Evolutionary conservation across 257 asterid species (phyloP), one percentile per base, ranked within the genome.

Genomic region (Capsicum pubescens): DNA sequence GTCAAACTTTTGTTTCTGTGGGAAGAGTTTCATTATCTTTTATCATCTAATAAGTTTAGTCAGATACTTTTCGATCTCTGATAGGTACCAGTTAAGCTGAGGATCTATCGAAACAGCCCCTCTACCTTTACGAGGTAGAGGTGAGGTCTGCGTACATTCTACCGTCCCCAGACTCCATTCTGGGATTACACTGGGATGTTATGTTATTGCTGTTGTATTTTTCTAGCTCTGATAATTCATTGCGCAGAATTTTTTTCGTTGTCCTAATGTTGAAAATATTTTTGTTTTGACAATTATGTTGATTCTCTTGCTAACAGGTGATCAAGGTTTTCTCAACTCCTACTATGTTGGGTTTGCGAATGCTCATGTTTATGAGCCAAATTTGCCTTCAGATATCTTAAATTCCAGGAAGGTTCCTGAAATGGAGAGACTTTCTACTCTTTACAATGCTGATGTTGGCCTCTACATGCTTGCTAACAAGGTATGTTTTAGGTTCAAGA

Each of bases 391-490:
- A 13, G 97, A 93, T 79, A 93, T 90, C 78, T 89, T 96, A 86
- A 92, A 91, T 63, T 90, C 99, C 84, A 93, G 98, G 87, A 92
- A 97, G 54, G 84, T 63, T 84, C 97, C 98, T 50, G 86, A 91
- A 91, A 97, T 97, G 99, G 99, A 95, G 94, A 92, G 99, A 85
- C 98, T 97, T 88, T 97, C 98, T 60, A 97, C 99, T 70, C 60
- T 97, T 78, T 97, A 93, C 70, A 97, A 97, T 95, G 98, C 99
- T 69, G 99, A 97, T 93, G 98, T 97, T 90, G 99, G 99, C 81
- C 99, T 97, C 86, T 97, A 97, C 93, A 97, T 97, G 98, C 99
- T 97, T 82, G 99, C 99, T 71, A 97, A 97, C 88, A 97, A 97
- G 98, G 99, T 97, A 85, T 50, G 52, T 76, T 19, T 35, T 54